Evolutionary conservation across 805 yeast genomes (phyloP).

Genomic region (Metschnikowia cerradonensis): DNA sequence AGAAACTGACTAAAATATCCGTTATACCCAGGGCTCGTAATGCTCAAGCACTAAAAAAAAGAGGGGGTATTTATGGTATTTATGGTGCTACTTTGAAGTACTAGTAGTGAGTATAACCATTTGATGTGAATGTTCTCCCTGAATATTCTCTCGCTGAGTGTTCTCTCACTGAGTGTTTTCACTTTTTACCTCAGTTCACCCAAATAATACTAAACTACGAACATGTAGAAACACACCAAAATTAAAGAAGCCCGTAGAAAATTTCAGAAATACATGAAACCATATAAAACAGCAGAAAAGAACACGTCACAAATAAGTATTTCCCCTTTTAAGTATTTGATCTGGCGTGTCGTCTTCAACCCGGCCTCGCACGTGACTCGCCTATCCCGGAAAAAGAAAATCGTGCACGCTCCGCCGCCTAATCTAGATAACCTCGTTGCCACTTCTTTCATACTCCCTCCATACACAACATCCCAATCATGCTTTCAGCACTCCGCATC

Average conservation of each 20-base stretch:
- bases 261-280: too few relatives aligned
- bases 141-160: too few relatives aligned
- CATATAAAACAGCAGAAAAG: not conserved
- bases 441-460: not conserved
- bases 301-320: not conserved
- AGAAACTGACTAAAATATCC: too few relatives aligned
- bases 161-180: too few relatives aligned
- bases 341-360: not conserved
- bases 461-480: not conserved
- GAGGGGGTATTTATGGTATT: too few relatives aligned
- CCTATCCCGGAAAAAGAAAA: constrained; percentile 4
- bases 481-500: constrained; percentile 3
- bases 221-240: not conserved
- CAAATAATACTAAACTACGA: not conserved
- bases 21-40: too few relatives aligned
- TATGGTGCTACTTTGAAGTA: too few relatives aligned
- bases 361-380: constrained; percentile 1
- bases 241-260: not conserved
- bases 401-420: constrained; percentile 2
- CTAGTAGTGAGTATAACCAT: too few relatives aligned
- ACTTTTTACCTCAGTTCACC: not conserved
- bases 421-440: not conserved
- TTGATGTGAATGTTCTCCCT: too few relatives aligned
- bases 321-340: too few relatives aligned
- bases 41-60: too few relatives aligned